Conservation (phyloP, 371 early-diverging fungal species). For the Rozella allomycis region DNA sequence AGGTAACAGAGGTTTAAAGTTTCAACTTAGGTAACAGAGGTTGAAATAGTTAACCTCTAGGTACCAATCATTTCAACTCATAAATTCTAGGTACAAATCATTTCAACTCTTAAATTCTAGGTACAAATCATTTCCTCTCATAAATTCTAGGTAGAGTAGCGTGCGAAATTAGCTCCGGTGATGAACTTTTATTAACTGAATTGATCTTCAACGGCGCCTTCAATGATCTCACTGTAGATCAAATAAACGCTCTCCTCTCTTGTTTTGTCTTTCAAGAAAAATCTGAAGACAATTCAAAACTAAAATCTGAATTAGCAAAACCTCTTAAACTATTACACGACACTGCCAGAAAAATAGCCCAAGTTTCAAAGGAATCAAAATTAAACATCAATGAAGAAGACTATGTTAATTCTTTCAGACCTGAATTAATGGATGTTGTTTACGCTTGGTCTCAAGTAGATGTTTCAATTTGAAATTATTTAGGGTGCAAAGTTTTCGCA, state of each 20-base stretch:
- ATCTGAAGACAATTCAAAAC: conserved; percentile 5
- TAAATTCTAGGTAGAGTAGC: conserved; percentile 83
- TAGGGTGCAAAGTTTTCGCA: conserved; percentile 85
- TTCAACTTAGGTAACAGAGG: too few species aligned
- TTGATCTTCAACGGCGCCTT: conserved; percentile 97
- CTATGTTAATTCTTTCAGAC: conserved; percentile 56
- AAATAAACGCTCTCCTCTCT: conserved; percentile 71
- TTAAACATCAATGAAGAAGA: conserved; percentile 45
- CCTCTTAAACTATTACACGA: conserved; percentile 67
- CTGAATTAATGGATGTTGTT: conserved; percentile 92
- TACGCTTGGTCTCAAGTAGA: conserved; percentile 73
- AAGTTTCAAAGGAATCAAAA: conserved; percentile 69
- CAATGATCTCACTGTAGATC: conserved; percentile 71
- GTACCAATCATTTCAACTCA: too few species aligned
- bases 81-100: too few species aligned
- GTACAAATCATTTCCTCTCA: conserved; percentile 7
- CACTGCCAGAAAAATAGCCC: conserved; percentile 62
- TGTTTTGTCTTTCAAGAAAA: conserved; percentile 89
- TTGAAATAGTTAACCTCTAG: too few species aligned
- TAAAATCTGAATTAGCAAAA: conserved; percentile 35
- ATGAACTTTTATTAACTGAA: conserved; percentile 94
- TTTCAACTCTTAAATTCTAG: background rate
- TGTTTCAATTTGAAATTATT: too few species aligned
- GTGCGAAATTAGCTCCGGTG: conserved; percentile 94
- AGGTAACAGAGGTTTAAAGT: too few species aligned